phyloP scores from a whole-genome alignment of 148 eudicot species.

The Rhododendron griersonianum region DNA sequence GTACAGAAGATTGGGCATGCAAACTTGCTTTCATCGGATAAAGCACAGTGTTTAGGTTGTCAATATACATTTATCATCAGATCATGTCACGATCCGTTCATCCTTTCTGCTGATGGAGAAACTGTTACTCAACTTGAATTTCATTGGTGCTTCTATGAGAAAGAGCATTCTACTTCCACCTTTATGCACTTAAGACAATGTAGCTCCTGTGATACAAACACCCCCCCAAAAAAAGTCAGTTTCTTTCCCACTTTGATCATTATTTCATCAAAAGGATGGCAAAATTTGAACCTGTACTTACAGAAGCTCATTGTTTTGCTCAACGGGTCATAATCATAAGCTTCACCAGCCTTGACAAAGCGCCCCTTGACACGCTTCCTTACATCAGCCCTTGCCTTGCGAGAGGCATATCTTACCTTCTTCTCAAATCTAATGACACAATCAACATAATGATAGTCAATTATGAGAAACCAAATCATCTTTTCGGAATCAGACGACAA shows the following conservation, averaged over 20 bases:
- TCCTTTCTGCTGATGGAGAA: neutral
- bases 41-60: neutral
- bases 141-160: neutral
- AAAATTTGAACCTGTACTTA: conserved; percentile 18
- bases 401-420: conserved; percentile 78
- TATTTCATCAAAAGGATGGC: conserved; percentile 9
- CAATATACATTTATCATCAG: neutral
- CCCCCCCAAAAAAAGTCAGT: neutral
- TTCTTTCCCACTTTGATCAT: neutral
- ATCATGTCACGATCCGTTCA: neutral
- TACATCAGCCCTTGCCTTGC: conserved; percentile 91
- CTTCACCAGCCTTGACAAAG: conserved; percentile 86
- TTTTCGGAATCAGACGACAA: neutral
- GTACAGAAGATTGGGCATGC: conserved; percentile 1
- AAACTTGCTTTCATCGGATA: neutral
- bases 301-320: conserved; percentile 59
- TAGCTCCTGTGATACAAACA: neutral
- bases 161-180: neutral
- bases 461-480: neutral
- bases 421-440: conserved; percentile 57
- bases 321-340: conserved; percentile 81
- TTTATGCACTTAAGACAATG: neutral
- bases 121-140: neutral
- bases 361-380: conserved; percentile 89
- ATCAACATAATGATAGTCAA: neutral